Conservation (phyloP, 2,329 filamentous ascomycete genomes). For the Botryotinia calthae region DNA sequence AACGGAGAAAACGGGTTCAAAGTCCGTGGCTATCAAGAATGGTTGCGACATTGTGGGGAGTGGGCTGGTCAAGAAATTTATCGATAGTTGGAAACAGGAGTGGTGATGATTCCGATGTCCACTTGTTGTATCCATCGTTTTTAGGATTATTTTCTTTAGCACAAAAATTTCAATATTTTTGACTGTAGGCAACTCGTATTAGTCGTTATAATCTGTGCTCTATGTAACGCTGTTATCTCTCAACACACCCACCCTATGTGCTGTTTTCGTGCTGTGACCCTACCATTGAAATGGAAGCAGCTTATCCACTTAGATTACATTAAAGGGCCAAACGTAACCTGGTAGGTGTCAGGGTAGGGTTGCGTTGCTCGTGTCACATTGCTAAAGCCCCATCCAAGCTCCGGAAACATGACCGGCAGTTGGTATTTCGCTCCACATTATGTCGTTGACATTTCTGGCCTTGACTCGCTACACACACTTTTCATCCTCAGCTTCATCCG, state of each 20-base stretch:
- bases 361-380: background rate
- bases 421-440: background rate
- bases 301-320: background rate
- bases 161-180: background rate
- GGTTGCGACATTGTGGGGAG: conserved; percentile 42
- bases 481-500: background rate
- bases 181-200: background rate
- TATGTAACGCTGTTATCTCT: background rate
- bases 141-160: background rate
- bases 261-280: background rate
- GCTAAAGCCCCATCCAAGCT: background rate
- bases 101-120: background rate
- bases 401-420: background rate
- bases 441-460: background rate
- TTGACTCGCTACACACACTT: background rate
- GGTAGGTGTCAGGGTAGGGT: background rate
- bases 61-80: conserved; percentile 42
- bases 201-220: background rate
- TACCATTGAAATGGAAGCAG: background rate
- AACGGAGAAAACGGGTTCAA: conserved; percentile 37
- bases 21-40: conserved; percentile 34
- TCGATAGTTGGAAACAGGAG: conserved; percentile 37
- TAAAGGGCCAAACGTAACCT: background rate
- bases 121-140: background rate
- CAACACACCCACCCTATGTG: background rate